Evolutionary conservation across 2,329 filamentous ascomycete genomes (phyloP).

Genomic region (Colletotrichum abscissum): DNA sequence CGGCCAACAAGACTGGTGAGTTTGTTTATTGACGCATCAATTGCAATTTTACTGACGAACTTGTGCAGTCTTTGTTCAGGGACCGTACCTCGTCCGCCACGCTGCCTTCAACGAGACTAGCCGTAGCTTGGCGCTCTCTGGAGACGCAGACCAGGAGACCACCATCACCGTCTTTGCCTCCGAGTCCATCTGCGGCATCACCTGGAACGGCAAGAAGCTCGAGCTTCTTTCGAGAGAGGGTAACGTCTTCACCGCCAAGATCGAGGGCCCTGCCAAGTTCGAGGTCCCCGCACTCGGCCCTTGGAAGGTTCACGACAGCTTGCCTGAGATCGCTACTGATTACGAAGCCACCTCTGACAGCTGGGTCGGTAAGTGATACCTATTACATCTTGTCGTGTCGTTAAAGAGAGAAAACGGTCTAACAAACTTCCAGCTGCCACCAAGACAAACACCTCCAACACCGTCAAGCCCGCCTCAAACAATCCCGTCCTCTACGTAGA

Average conservation of each 20-base stretch:
- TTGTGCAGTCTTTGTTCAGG: slow-evolving; percentile 59
- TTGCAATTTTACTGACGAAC: neutral
- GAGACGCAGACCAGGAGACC: slow-evolving; percentile 56
- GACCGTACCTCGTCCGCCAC: slow-evolving; percentile 63
- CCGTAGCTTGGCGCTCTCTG: slow-evolving; percentile 53
- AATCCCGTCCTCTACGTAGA: slow-evolving; percentile 67
- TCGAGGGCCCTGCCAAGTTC: slow-evolving; percentile 43
- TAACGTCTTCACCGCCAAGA: slow-evolving; percentile 42
- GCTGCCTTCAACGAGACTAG: slow-evolving; percentile 48
- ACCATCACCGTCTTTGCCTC: slow-evolving; percentile 60
- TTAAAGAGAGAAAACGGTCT: neutral
- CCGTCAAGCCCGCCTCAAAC: slow-evolving; percentile 57
- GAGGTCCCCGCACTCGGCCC: slow-evolving; percentile 52
- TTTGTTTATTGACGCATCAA: neutral
- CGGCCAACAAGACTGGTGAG: slow-evolving; percentile 57
- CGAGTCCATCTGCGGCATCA: slow-evolving; percentile 54
- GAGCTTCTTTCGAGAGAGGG: slow-evolving; percentile 41
- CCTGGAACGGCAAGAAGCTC: slow-evolving; percentile 61
- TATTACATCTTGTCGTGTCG: too few species aligned
- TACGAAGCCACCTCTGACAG: slow-evolving; percentile 56
- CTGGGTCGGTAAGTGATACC: slow-evolving; percentile 51
- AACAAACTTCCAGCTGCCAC: slow-evolving; percentile 50
- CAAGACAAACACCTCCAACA: slow-evolving; percentile 60
- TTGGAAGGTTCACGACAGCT: slow-evolving; percentile 60
- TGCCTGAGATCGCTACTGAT: slow-evolving; percentile 57